A percentile compares a stretch with the other conserved stretches of the same genome.
These are phyloP conservation scores for Plasmodium knowlesi DNA, from an alignment of 169 alveolate genomes.

Conservation along the genomic window DNA sequence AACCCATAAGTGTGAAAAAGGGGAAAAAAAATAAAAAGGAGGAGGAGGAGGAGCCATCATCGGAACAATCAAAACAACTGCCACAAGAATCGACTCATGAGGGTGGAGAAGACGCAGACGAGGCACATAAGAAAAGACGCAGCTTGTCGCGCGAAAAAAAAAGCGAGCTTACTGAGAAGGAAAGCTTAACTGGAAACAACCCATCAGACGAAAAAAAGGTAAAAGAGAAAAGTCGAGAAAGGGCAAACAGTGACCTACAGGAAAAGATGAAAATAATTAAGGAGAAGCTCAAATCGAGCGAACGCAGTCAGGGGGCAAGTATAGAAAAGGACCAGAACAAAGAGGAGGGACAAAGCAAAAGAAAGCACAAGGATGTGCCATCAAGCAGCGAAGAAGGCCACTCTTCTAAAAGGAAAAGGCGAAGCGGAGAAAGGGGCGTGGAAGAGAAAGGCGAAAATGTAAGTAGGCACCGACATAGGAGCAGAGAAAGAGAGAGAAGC, in stretches of 20 bases:
- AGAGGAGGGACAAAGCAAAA: neutral
- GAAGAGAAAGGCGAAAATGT: neutral
- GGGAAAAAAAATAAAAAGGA: neutral
- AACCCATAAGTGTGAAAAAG: neutral
- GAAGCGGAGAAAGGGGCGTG: slow-evolving; percentile 3
- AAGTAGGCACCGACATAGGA: slow-evolving; percentile 17
- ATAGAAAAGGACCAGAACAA: neutral
- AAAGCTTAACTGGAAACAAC: neutral
- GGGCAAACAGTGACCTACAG: neutral
- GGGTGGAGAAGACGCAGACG: neutral
- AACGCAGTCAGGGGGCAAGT: neutral
- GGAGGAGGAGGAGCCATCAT: neutral
- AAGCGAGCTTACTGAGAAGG: neutral
- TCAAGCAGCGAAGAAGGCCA: slow-evolving; percentile 12
- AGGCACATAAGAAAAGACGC: neutral
- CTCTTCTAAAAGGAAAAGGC: slow-evolving; percentile 25
- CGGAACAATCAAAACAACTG: neutral
- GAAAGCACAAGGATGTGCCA: slow-evolving; percentile 14
- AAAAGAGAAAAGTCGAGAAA: neutral
- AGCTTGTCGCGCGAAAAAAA: neutral
- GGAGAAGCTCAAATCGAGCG: slow-evolving; percentile 23
- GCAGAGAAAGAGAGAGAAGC: neutral
- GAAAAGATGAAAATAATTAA: slow-evolving; percentile 47
- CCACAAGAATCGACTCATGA: neutral
- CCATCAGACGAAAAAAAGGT: slow-evolving; percentile 11